These are phyloP conservation scores for Triticum monococcum DNA, from an alignment of 176 grass and related monocot genomes.

Conservation along the genomic window DNA sequence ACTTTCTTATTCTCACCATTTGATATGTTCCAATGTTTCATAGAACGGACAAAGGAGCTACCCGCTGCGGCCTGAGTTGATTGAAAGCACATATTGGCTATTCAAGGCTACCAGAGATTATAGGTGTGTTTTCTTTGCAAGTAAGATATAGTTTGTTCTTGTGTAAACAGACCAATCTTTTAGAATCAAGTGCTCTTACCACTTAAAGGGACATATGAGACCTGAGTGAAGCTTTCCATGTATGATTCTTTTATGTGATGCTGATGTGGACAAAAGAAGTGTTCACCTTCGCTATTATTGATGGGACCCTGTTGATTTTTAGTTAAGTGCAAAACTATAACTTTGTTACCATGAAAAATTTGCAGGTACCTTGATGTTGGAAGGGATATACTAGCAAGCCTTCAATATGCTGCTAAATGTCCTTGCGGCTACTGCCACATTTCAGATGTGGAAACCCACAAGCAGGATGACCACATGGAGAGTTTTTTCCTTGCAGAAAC, in stretches of 20 bases:
- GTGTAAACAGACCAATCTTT: not conserved
- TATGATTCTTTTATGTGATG: conserved; percentile 4
- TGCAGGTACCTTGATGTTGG: conserved; percentile 87
- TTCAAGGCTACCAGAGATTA: conserved; percentile 97
- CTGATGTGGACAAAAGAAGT: not conserved
- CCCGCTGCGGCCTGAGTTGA: conserved; percentile 84
- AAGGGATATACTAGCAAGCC: conserved; percentile 84
- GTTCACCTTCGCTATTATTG: not conserved
- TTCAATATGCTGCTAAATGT: conserved; percentile 91
- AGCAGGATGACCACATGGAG: conserved; percentile 99
- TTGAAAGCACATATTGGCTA: conserved; percentile 97
- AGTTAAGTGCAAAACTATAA: not conserved
- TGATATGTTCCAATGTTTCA: conserved; percentile 16
- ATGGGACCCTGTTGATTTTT: not conserved
- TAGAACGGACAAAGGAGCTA: conserved; percentile 96
- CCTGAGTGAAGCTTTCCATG: not conserved
- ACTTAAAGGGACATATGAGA: not conserved
- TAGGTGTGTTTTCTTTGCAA: conserved; percentile 68
- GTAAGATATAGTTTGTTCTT: conserved; percentile 28
- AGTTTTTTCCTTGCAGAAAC: conserved; percentile 99
- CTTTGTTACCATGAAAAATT: not conserved
- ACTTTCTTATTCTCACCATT: conserved; percentile 7
- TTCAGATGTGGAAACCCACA: conserved; percentile 90
- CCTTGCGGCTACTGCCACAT: conserved; percentile 98
- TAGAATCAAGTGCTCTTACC: not conserved